Base-by-base conservation (phyloP, 768 basidiomycete species). In the Amanita muscaria region DNA sequence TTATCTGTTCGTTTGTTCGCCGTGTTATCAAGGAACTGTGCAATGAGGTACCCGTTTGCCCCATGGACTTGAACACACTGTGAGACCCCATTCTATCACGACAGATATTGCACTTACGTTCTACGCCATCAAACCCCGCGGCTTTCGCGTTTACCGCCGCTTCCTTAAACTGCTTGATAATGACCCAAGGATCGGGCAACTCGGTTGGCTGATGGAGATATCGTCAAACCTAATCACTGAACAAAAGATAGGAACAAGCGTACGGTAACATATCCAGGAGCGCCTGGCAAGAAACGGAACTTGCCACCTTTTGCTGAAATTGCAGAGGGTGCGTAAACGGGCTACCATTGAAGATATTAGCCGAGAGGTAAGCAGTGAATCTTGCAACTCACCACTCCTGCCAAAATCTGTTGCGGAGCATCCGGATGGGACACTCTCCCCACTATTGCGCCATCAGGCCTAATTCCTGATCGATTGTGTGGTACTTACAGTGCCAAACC, bases 71-170 rank as follows among this genome's bases (percentile, higher is more conserved):
- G 1, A 39, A 16, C 16, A 43, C 21, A 27, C 46, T 14, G n/a
- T n/a, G n/a, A 9, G 8, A 14, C 16, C 22, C 16, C 38, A 3
- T 14, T 29, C 2, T n/a, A n/a, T 3, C 19, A 18, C 24, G 25
- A 9, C 19, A 25, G 9, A 9, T 8, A 15, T 19, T 8, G 15
- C 2, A 51, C 64, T 42, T 53, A 70, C 70, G 45, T 59, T 77
- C 74, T 23, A 76, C 67, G 6, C 75, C 75, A 50, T 79, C 76
- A 52, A 76, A 76, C 2, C 76, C 77, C n/a, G 73, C 72, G 41
- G 64, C 62, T 35, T 71, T 71, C 2, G 74, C 74, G 36, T 71
- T 70, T 23, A 63, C 43, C 2, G 73, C 74, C 1, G 73, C 70
- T 42, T 65, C 51, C 42, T 63, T 68, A 58, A 62, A 76, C 24